Percentiles rank a stretch among this genome's conserved stretches.
Evolutionary conservation across 352 stramenopile genomes (phyloP).

Genomic region (Globisporangium sylvaticum): DNA sequence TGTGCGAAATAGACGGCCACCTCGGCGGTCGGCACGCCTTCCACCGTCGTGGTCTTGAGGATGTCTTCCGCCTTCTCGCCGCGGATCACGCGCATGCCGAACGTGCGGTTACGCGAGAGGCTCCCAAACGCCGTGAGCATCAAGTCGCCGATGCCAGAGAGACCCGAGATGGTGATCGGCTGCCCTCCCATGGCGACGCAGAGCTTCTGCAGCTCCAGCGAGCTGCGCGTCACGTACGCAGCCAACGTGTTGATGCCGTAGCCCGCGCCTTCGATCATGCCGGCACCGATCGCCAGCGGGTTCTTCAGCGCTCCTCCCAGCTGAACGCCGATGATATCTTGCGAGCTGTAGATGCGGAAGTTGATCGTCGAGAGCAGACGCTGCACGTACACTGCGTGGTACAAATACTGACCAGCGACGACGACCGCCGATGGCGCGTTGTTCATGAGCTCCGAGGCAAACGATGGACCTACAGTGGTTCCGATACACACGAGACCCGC

Average conservation of each 20-base stretch:
- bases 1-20: constrained; percentile 90
- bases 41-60: constrained; percentile 84
- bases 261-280: constrained; percentile 96
- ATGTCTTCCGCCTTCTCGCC: constrained; percentile 92
- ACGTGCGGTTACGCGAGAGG: constrained; percentile 94
- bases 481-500: constrained; percentile 9
- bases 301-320: constrained; percentile 97
- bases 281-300: constrained; percentile 94
- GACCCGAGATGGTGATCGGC: constrained; percentile 92
- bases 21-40: constrained; percentile 94
- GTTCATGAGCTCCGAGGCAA: constrained; percentile 95
- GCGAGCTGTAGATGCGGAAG: constrained; percentile 93
- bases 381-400: constrained; percentile 84
- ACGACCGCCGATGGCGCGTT: constrained; percentile 94
- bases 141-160: constrained; percentile 91
- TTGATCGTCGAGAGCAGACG: constrained; percentile 78
- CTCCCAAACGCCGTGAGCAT: constrained; percentile 97
- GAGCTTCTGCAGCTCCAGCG: constrained; percentile 94
- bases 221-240: constrained; percentile 94
- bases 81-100: constrained; percentile 93
- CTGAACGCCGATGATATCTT: constrained; percentile 95
- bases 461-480: constrained; percentile 71
- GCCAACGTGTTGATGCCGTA: constrained; percentile 95
- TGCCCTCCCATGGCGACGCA: constrained; percentile 92
- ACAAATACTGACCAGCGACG: constrained; percentile 93